Percentiles rank a stretch among this genome's conserved stretches.
These are phyloP conservation scores for Hemileccinum impolitum DNA, from an alignment of 768 basidiomycete genomes.

Conservation along the genomic window DNA sequence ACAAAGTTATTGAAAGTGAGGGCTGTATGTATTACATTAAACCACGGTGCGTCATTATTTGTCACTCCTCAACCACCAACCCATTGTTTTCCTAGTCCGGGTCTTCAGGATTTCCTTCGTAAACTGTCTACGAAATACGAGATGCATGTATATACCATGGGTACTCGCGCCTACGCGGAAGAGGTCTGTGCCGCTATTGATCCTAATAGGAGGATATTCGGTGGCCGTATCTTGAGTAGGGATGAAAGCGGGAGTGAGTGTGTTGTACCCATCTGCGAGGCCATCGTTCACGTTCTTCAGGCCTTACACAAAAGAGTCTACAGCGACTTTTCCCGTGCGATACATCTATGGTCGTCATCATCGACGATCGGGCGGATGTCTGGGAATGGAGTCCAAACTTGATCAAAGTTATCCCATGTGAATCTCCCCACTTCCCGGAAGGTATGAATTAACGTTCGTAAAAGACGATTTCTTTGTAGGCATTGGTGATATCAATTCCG, in stretches of 20 bases:
- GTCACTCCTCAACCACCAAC: background rate
- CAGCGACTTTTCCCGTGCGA: slow-evolving; percentile 94
- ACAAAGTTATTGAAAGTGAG: slow-evolving; percentile 64
- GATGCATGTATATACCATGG: slow-evolving; percentile 99
- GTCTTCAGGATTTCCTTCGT: slow-evolving; percentile 76
- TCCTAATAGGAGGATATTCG: slow-evolving; percentile 80
- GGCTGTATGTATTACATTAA: slow-evolving; percentile 98
- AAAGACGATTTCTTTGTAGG: slow-evolving; percentile 97
- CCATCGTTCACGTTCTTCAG: slow-evolving; percentile 37
- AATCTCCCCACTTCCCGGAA: slow-evolving; percentile 22
- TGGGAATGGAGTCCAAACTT: slow-evolving; percentile 98
- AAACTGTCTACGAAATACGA: slow-evolving; percentile 79
- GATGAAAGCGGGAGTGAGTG: slow-evolving; percentile 95
- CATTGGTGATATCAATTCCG: slow-evolving; percentile 97
- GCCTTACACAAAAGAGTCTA: slow-evolving; percentile 87
- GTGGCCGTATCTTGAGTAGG: slow-evolving; percentile 82
- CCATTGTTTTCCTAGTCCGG: slow-evolving; percentile 51
- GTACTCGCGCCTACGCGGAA: slow-evolving; percentile 94
- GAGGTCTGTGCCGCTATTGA: slow-evolving; percentile 94
- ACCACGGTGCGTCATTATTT: slow-evolving; percentile 63
- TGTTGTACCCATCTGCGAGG: background rate
- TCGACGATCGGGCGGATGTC: slow-evolving; percentile 97
- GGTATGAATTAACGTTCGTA: slow-evolving; percentile 1
- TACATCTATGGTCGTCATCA: slow-evolving; percentile 98
- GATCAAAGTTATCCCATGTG: slow-evolving; percentile 95